phyloP scores from a whole-genome alignment of 2,329 filamentous ascomycete species.

The Neospermospora avenae region DNA sequence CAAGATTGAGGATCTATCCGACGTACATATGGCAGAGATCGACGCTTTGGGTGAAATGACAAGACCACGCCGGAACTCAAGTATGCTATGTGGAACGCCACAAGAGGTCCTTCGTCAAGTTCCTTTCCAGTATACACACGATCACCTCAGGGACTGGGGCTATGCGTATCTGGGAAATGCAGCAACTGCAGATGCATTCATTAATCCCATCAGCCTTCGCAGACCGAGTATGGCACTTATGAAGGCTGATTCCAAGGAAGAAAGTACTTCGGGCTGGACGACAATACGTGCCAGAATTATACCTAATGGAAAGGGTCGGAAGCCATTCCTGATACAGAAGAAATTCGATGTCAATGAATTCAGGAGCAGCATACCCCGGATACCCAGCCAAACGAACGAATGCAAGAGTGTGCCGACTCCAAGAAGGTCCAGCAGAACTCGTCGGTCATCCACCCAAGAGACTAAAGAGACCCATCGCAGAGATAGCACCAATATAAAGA shows the following conservation, averaged over 20 bases:
- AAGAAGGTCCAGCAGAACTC: constrained; percentile 22
- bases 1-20: constrained; percentile 6
- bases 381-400: neutral
- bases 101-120: constrained; percentile 18
- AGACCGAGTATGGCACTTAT: constrained; percentile 28
- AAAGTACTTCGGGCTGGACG: constrained; percentile 20
- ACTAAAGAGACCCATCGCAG: neutral
- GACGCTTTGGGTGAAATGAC: neutral
- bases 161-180: constrained; percentile 41
- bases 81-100: constrained; percentile 11
- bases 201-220: constrained; percentile 43
- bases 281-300: constrained; percentile 44
- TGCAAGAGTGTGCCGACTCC: constrained; percentile 1
- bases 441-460: constrained; percentile 19
- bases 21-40: neutral
- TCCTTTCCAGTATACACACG: constrained; percentile 31
- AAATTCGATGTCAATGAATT: constrained; percentile 49
- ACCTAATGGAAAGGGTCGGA: constrained; percentile 40
- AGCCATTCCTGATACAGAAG: constrained; percentile 47
- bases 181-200: constrained; percentile 44
- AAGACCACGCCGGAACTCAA: neutral
- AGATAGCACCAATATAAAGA: constrained; percentile 1
- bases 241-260: constrained; percentile 1
- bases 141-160: constrained; percentile 42
- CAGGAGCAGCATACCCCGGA: constrained; percentile 43